phyloP scores from a whole-genome alignment of 2,329 filamentous ascomycete species.

The Aspergillus oerlinghausenensis region DNA sequence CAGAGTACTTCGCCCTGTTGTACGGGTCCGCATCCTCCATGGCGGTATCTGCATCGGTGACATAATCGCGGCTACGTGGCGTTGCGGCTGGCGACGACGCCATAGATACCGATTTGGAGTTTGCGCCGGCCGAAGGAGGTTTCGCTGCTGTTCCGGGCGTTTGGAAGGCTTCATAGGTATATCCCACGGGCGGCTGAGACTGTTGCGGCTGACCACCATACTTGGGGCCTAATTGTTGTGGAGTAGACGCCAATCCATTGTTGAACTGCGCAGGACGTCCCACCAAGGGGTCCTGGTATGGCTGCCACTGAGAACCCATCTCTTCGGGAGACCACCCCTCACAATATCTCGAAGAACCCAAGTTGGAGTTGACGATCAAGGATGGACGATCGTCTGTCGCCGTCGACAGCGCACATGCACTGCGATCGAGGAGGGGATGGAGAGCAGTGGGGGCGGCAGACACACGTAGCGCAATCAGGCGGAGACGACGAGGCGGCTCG shows the following conservation, averaged over 20 bases:
- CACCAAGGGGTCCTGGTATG: constrained; percentile 59
- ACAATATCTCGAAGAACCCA: constrained; percentile 8
- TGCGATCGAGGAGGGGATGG: constrained; percentile 26
- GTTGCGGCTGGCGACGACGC: constrained; percentile 55
- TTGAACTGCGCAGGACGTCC: constrained; percentile 63
- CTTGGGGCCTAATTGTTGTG: constrained; percentile 49
- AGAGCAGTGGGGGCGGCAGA: constrained; percentile 24
- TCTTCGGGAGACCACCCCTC: constrained; percentile 12
- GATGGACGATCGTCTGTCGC: constrained; percentile 17
- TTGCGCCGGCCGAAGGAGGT: constrained; percentile 32
- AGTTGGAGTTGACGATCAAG: constrained; percentile 3
- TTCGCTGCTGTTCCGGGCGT: constrained; percentile 32
- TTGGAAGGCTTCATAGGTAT: constrained; percentile 66
- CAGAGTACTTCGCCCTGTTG: constrained; percentile 78
- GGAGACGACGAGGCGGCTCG: constrained; percentile 18
- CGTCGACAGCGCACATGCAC: constrained; percentile 25
- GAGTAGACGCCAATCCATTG: constrained; percentile 47
- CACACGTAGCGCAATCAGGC: constrained; percentile 26
- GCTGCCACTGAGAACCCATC: constrained; percentile 62
- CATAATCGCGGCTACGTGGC: constrained; percentile 59
- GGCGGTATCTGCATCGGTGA: constrained; percentile 66
- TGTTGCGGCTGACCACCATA: constrained; percentile 41
- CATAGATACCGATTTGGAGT: constrained; percentile 50
- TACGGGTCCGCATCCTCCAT: constrained; percentile 92
- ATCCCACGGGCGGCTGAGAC: constrained; percentile 53